Evolutionary conservation across 2,329 filamentous ascomycete genomes (phyloP), one percentile per base, ranked within the genome.

Genomic region (Claviceps sorghi): DNA sequence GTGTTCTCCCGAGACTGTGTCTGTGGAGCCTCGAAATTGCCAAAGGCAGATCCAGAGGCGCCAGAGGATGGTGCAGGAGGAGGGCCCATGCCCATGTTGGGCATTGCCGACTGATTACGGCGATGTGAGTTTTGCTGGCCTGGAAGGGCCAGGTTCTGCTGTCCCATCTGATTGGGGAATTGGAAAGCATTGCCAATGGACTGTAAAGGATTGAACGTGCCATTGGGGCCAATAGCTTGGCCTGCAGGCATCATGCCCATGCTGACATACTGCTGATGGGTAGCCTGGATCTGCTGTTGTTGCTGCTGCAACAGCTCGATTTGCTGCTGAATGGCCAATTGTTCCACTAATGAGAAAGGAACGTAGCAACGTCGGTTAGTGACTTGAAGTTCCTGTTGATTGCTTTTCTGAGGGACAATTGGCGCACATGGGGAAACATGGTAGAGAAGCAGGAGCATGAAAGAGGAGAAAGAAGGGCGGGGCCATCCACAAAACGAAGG

Each of bases 271-370:
- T 97, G 91, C 72, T 96, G 90, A 65, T 96, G 89, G 58, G 88
- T 93, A 61, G 88, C 88, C 71, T 94, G 88, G 65, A 97, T 94
- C 68, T 96, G 90, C 70, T 97, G 90, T 68, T 97, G 93, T 69
- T 97, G 93, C 69, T 95, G 89, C 74, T 97, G 91, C 64, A 97
- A 78, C 66, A 94, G 79, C 72, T 97, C 91, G 65, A 97, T 96
- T 72, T 97, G 91, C 75, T 96, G 91, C 73, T 95, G 90, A 67
- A 97, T 90, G 66, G 88, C 88, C 66, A 95, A 81, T 79, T 96
- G 90, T 76, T 96, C 91, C 87, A 96, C 90, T 95, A 45, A 62
- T 48, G 22, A 22, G 56, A 52, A 17, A 19, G 53, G 54, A 56
- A 54, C 52, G 47, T 19, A 6, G 22, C 22, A 41, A 30, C 38